A percentile compares a stretch with the other conserved stretches of the same genome.
These are phyloP conservation scores for Kwoniella dendrophila DNA, from an alignment of 768 basidiomycete species.

Conservation along the genomic window DNA sequence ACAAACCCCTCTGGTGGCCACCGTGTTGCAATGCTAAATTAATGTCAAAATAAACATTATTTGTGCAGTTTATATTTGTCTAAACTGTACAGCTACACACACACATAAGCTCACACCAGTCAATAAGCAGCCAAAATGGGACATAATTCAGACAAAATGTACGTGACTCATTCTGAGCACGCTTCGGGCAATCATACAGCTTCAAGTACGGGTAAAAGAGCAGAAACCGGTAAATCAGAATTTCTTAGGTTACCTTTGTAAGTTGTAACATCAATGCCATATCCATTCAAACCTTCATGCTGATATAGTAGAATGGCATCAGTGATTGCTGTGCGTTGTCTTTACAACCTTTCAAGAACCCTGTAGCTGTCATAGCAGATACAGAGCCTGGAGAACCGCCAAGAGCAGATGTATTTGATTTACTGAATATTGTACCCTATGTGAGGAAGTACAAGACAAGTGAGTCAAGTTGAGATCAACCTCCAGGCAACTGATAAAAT, in stretches of 20 bases:
- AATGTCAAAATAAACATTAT: too few species aligned
- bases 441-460: slow-evolving; percentile 64
- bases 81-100: too few species aligned
- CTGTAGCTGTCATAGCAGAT: slow-evolving; percentile 69
- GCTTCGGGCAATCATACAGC: slow-evolving; percentile 50
- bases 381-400: slow-evolving; percentile 65
- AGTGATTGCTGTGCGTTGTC: slow-evolving; percentile 86
- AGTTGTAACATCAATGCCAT: slow-evolving; percentile 19
- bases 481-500: slow-evolving; percentile 11
- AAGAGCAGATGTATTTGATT: slow-evolving; percentile 71
- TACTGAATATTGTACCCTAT: slow-evolving; percentile 92
- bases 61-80: too few species aligned
- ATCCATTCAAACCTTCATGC: not conserved
- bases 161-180: slow-evolving; percentile 56
- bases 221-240: slow-evolving; percentile 43
- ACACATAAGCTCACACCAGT: too few species aligned
- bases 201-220: slow-evolving; percentile 48
- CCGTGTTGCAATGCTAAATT: too few species aligned
- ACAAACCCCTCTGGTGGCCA: too few species aligned
- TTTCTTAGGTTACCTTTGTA: slow-evolving; percentile 54
- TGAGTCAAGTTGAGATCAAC: slow-evolving; percentile 25
- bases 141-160: slow-evolving; percentile 55
- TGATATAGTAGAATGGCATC: slow-evolving; percentile 4
- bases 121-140: slow-evolving; percentile 46
- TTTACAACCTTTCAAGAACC: slow-evolving; percentile 83